Evolutionary conservation across 768 basidiomycete genomes (phyloP).

Genomic region (Mycena venus): DNA sequence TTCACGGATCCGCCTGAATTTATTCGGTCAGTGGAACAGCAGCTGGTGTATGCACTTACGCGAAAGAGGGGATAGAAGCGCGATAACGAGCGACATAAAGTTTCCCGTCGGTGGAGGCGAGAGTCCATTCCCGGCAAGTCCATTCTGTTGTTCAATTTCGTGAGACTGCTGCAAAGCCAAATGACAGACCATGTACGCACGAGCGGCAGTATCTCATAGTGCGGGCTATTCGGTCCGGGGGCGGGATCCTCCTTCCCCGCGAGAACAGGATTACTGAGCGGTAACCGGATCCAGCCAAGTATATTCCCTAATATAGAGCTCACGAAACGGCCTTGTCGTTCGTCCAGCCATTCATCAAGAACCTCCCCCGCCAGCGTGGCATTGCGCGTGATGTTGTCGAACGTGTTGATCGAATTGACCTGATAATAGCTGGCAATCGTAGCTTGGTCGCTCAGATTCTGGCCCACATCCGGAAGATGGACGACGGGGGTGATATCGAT

Average conservation of each 20-base stretch:
- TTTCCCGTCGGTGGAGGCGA: neutral
- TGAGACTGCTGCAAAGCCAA: neutral
- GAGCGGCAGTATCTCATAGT: conserved; percentile 19
- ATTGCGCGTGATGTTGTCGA: conserved; percentile 8
- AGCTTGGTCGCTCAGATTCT: conserved; percentile 9
- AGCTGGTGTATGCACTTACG: neutral
- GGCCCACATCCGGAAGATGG: conserved; percentile 12
- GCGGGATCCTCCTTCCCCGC: neutral
- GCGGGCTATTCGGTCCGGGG: conserved; percentile 7
- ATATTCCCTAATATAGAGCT: neutral
- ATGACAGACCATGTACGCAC: neutral
- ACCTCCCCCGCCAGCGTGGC: neutral
- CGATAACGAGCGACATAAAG: neutral
- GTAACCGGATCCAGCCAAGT: conserved; percentile 9
- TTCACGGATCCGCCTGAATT: conserved; percentile 7
- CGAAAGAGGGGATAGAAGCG: neutral
- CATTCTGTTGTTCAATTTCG: neutral
- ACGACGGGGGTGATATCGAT: neutral
- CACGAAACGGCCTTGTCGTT: neutral
- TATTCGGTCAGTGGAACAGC: neutral
- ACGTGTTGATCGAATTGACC: conserved; percentile 18
- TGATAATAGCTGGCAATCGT: neutral
- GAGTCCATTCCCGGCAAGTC: neutral
- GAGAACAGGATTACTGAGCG: neutral
- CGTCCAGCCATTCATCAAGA: neutral